A percentile compares a stretch with the other conserved stretches of the same genome.
Conservation (phyloP, 2,329 filamentous ascomycete genomes). For the Xylariomycetidae sp. region DNA sequence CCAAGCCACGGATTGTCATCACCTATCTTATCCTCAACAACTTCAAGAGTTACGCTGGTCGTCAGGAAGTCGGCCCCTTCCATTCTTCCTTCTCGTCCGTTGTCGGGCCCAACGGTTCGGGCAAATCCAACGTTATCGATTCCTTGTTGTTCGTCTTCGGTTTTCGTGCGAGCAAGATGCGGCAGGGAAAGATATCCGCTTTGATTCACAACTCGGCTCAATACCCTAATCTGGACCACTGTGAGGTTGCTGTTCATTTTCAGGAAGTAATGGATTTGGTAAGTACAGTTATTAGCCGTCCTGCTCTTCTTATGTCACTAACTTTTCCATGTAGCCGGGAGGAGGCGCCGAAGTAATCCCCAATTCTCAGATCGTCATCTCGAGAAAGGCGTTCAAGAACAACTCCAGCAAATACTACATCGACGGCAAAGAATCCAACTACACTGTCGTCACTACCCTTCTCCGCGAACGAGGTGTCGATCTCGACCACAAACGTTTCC, state of each 20-base stretch:
- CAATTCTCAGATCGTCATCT: conserved; percentile 79
- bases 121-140: conserved; percentile 98
- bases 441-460: conserved; percentile 83
- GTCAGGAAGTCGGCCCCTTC: conserved; percentile 93
- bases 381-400: conserved; percentile 91
- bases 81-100: conserved; percentile 97
- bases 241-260: conserved; percentile 95
- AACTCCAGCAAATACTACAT: conserved; percentile 99
- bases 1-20: conserved; percentile 85
- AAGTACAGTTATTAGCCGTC: conserved; percentile 17
- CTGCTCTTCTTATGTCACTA: conserved; percentile 13
- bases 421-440: conserved; percentile 82
- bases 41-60: conserved; percentile 97
- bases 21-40: conserved; percentile 89
- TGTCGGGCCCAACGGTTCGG: conserved; percentile 94
- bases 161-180: conserved; percentile 98
- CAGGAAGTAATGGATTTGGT: conserved; percentile 86
- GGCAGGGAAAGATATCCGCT: conserved; percentile 96
- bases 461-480: conserved; percentile 86
- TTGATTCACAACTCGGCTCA: conserved; percentile 95
- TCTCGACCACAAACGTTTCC: conserved; percentile 94
- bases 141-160: conserved; percentile 98
- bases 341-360: conserved; percentile 73
- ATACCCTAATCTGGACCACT: conserved; percentile 77
- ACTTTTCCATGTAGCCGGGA: conserved; percentile 47